phyloP scores from a whole-genome alignment of 345 rosid species.

The rapeseed (Brassica napus) region Da-Ae NC_063435.1:16842001-16842500 shows the following conservation, averaged over 20 bases:
- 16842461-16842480: slow-evolving; percentile 65
- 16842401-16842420: slow-evolving; percentile 3
- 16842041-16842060: slow-evolving; percentile 66
- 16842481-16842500: slow-evolving; percentile 31
- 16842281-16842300: slow-evolving; percentile 63
- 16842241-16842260: slow-evolving; percentile 8
- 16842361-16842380: background rate
- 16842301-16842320: slow-evolving; percentile 61
- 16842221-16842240: background rate
- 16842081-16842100: slow-evolving; percentile 7
- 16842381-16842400: slow-evolving; percentile 19
- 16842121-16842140: slow-evolving; percentile 11
- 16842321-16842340: slow-evolving; percentile 78
- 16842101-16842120: slow-evolving; percentile 9
- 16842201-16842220: slow-evolving; percentile 43
- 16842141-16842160: slow-evolving; percentile 78
- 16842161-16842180: slow-evolving; percentile 74
- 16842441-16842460: slow-evolving; percentile 69
- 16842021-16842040: slow-evolving; percentile 61
- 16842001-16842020: slow-evolving; percentile 59
- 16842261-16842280: slow-evolving; percentile 53
- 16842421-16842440: slow-evolving; percentile 66
- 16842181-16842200: slow-evolving; percentile 66
- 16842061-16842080: slow-evolving; percentile 61
- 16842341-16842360: slow-evolving; percentile 48